Conservation (phyloP, 2,329 filamentous ascomycete species). For the Aspergillus brunneoviolaceus region DNA sequence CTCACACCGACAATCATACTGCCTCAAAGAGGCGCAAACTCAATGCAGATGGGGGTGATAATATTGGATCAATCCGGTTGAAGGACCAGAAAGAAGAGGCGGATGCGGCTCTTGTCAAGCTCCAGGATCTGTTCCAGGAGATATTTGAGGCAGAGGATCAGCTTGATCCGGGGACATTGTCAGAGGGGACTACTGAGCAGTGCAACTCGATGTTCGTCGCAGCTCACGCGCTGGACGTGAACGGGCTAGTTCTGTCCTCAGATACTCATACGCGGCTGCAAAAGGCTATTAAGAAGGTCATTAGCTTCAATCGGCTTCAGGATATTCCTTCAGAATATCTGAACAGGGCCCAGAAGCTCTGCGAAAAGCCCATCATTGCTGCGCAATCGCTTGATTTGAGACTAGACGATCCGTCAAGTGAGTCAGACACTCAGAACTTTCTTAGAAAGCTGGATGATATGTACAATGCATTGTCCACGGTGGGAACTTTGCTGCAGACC, state of each 20-base stretch:
- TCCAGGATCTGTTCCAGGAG: constrained; percentile 68
- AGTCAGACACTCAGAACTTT: constrained; percentile 70
- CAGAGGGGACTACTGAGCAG: constrained; percentile 35
- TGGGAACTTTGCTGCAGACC: constrained; percentile 75
- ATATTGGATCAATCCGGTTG: constrained; percentile 60
- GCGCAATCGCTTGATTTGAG: constrained; percentile 67
- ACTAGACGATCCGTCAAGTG: constrained; percentile 66
- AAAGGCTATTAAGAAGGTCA: constrained; percentile 69
- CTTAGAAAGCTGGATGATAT: constrained; percentile 64
- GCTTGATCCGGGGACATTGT: constrained; percentile 56
- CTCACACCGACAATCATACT: constrained; percentile 37
- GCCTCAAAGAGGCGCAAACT: constrained; percentile 49
- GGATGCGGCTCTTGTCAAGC: constrained; percentile 68
- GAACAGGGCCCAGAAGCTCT: constrained; percentile 72
- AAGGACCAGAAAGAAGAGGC: constrained; percentile 77
- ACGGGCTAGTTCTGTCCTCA: constrained; percentile 59
- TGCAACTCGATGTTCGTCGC: constrained; percentile 55
- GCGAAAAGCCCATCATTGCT: constrained; percentile 70
- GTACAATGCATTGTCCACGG: constrained; percentile 73
- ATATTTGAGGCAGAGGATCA: constrained; percentile 77
- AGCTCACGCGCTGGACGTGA: constrained; percentile 34
- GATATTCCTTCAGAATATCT: constrained; percentile 74
- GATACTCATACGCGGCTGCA: constrained; percentile 71
- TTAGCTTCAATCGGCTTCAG: constrained; percentile 65
- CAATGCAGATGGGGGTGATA: constrained; percentile 57